A percentile compares a stretch with the other conserved stretches of the same genome.
Conservation (phyloP, 345 rosid species). For the Salix suchowensis region DNA sequence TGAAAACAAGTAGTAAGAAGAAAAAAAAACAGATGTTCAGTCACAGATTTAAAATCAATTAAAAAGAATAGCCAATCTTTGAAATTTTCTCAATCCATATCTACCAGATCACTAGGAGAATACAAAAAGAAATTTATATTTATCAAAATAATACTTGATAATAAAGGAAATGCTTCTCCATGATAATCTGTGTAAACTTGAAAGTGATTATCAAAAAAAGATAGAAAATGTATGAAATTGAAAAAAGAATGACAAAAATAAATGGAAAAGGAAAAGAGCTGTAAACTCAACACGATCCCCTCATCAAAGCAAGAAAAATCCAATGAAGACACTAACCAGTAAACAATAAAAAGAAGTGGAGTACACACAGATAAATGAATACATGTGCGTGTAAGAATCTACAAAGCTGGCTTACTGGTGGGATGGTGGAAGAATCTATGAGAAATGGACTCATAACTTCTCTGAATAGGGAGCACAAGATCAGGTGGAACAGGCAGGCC, state of each 20-base stretch:
- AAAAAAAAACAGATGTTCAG: neutral
- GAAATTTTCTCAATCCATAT: neutral
- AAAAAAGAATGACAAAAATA: neutral
- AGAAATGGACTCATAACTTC: conserved; percentile 46
- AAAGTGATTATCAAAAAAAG: neutral
- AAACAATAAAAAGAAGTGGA: neutral
- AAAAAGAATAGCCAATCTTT: neutral
- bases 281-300: neutral
- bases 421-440: conserved; percentile 47
- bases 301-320: conserved; percentile 10
- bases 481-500: conserved; percentile 58
- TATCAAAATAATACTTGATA: neutral
- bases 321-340: neutral
- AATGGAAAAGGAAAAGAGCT: too few species aligned
- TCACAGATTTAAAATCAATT: neutral
- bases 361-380: neutral
- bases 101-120: neutral
- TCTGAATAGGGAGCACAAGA: conserved; percentile 51
- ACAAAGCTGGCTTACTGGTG: conserved; percentile 25
- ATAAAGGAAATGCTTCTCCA: neutral
- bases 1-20: neutral
- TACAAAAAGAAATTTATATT: neutral
- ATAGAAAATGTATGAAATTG: neutral
- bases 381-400: neutral
- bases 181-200: neutral